Base-by-base conservation (phyloP, 495 filamentous ascomycete species). In the Aspergillus coremiiformis region DNA sequence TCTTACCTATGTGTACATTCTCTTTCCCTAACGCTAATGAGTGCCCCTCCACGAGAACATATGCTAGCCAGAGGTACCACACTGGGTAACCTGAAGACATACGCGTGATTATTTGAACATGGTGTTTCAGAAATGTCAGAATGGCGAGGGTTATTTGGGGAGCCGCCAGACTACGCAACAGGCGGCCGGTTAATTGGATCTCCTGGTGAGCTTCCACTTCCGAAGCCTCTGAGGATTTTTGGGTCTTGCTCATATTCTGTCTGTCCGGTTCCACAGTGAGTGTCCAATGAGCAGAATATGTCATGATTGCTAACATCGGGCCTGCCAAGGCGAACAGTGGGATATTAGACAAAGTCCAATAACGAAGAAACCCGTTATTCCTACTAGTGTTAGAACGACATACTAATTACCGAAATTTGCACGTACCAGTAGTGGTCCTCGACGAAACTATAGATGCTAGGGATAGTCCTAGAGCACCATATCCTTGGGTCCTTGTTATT, bases 21-120 rank as follows among this genome's bases (percentile, higher is more conserved):
- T 10, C 14, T 42, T 19, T 50, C 35, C 37, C n/a, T 14, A n/a
- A 19, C 5, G 10, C 23, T 3, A 29, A 15, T 14, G 44, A 19
- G 11, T 24, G 33, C 15, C 27, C 15, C 5, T 32, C 29, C 0
- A 51, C 24, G 0, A 51, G 15, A 7, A 35, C 12, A 44, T 20
- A 27, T n/a, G 49, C 49, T n/a, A 51, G n/a, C 49, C 49, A 51
- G 9, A 51, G 2, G 33, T 51, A 51, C 49, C 49, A 51, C 39
- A 51, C 27, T 15, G 49, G 49, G 32, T 51, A 51, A 8, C 49
- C 49, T 3, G 49, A 51, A 0, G 49, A 33, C 49, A 51, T 14
- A 24, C 49, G 49, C 17, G 39, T 51, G 39, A 51, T 44, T n/a
- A 51, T 33, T 41, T 51, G 49, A n/a, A 51, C 49, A n/a, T 51